Base-by-base conservation (phyloP, 2,329 filamentous ascomycete genomes). In the Colletotrichum chlorophyti region DNA sequence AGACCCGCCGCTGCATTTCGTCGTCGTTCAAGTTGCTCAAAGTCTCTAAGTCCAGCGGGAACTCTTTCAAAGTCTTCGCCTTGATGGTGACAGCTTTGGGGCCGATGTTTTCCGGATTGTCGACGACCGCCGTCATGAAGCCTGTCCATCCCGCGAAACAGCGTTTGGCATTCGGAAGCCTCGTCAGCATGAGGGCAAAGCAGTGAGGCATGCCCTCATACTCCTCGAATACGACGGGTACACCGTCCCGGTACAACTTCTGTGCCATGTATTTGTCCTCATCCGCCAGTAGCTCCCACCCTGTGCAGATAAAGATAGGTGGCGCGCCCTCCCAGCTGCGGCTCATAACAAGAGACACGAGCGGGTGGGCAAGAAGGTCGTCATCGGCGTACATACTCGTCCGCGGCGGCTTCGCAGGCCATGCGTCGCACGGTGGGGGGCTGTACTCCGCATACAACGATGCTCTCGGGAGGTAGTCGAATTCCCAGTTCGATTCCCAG, bases 151-250 rank as follows among this genome's bases (percentile, higher is more conserved):
- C 74, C 12, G 78, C 70, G 55, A 85, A 81, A 65, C 85, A 89
- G 43, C 81, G 77, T 63, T 68, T 73, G 3, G 81, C 74, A 26
- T 73, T 78, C 1, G 76, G 68, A 2, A 79, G 69, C 5, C 73
- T 71, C 2, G 78, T 71, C 53, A 91, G 72, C 1, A 91, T 62
- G 62, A 86, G 66, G 1, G 82, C 84, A 68, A 91, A 94, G 64
- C 84, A 86, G 72, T 93, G 91, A 51, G 91, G 90, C 91, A 94
- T 94, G 3, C 85, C 88, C 70, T 93, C 87, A 69, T 87, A 95
- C 72, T 91, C 84, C 69, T 91, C 85, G 66, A 87, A 89, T 4
- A 84, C 78, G 0, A 93, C 83, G 0, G 66, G 68, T 0, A 88
- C 87, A 5, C 83, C 85, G 41, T 89, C 83, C 7, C 66, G 63